Base-by-base conservation (phyloP, 2,329 filamentous ascomycete genomes). In the Pseudogymnoascus destructans region DNA sequence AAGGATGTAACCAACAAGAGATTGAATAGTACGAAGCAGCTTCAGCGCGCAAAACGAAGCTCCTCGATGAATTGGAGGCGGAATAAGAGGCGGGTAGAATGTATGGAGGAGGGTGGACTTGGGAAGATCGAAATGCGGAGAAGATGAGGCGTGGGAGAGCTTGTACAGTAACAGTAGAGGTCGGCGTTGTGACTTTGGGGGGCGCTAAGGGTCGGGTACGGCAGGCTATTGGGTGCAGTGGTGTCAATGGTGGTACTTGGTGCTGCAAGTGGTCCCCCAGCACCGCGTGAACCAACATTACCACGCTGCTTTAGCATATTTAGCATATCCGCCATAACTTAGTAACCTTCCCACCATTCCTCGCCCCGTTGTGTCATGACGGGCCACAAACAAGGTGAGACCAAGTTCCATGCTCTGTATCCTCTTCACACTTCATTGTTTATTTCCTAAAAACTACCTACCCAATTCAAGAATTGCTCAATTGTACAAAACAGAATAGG, bases 1-100 rank as follows among this genome's bases (percentile, higher is more conserved):
- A 56, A 56, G 54, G 54, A 55, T 56, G 54, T 52, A 56, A 56
- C 54, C 54, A 56, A 56, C 54, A 56, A 56, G 23, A 33, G 33
- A 38, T 56, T 35, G 30, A 38, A 17, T 56, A 56, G 54, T 56
- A 23, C n/a, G 54, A 35, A 56, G 54, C 54, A 56, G 33, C 33
- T 56, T 35, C 54, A 19, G 13, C 4, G 54, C 33, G 54, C 30
- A 35, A 38, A 56, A 56, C 23, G 30, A 56, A 38, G 30, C 54
- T 35, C 30, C 30, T 35, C 54, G n/a, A 56, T 27, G 33, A 38
- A 38, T 35, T 56, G 54, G 13, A 56, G 54, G 13, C 54, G 30
- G 33, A 17, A 56, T 56, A 38, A 35, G 33, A 56, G 54, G 54
- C 33, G 54, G 27, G 54, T 30, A 35, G 54, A 17, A 21, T 17